Base-by-base conservation (phyloP, 257 asterid genomes). In the Ajuga chamaepitys region DNA sequence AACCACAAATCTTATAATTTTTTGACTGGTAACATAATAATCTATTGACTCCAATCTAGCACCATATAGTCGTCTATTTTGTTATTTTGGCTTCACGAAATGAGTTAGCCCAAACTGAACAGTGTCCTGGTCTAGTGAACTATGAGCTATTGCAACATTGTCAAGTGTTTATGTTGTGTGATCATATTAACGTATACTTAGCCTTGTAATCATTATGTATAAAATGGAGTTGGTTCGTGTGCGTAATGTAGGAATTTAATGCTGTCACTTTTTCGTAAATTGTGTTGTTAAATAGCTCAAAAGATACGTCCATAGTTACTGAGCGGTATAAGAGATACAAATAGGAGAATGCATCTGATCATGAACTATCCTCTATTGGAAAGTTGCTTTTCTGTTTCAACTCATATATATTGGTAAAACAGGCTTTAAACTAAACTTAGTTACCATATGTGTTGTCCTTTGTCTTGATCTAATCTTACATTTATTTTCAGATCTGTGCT, bases 401-500 rank as follows among this genome's bases (percentile, higher is more conserved):
- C n/a, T 9, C 51, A 46, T 55, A 25, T 59, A n/a, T 28, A 22
- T 48, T 55, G 18, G 44, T 53, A 14, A 52, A 20, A 28, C 21
- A 47, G 48, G 21, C 9, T 9, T 37, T 10, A 38, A 38, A 61
- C n/a, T 58, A 52, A 45, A 18, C 64, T 62, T 41, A 62, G 6
- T 46, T n/a, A 14, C 17, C 40, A 22, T 66, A 61, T 42, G 12
- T 28, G 14, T 60, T 24, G 58, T 46, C 58, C 25, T 62, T 58
- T 58, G 61, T 67, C 16, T 50, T 68, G 71, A 74, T 68, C 60
- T 44, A 25, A 32, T 51, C 44, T 55, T 48, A 32, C 58, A 40
- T 74, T 59, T 59, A 11, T 70, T 77, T 69, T 62, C 89, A 93
- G 98, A 75, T 81, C 81, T 60, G 84, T 94, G 91, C 85, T 88